phyloP scores from a whole-genome alignment of 2,329 filamentous ascomycete species.

The Parastagonospora avenae region DNA sequence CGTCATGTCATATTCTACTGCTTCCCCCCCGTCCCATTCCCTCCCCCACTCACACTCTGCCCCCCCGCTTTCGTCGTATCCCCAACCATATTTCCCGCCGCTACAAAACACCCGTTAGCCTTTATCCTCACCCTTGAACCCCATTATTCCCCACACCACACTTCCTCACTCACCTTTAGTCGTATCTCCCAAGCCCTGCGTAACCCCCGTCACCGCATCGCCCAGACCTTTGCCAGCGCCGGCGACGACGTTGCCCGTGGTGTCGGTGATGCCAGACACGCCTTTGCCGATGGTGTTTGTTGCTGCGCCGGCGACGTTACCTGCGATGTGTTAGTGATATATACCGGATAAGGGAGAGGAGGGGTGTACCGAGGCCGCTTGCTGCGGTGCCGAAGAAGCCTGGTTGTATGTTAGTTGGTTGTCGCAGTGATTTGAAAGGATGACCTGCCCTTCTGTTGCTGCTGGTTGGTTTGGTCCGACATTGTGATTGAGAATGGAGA shows the following conservation, averaged over 20 bases:
- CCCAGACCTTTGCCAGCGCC: conserved; percentile 43
- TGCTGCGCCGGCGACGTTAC: conserved; percentile 42
- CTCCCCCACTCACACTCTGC: conserved; percentile 21
- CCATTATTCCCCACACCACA: background rate
- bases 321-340: conserved; percentile 14
- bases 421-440: background rate
- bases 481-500: conserved; percentile 11
- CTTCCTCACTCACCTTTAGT: conserved; percentile 32
- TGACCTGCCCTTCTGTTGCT: conserved; percentile 29
- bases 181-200: conserved; percentile 41
- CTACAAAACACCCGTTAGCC: conserved; percentile 16
- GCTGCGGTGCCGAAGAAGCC: conserved; percentile 43
- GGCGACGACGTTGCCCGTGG: conserved; percentile 38
- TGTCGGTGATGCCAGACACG: conserved; percentile 35
- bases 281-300: conserved; percentile 43
- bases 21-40: conserved; percentile 18
- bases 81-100: conserved; percentile 34
- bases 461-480: conserved; percentile 32
- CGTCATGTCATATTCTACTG: conserved; percentile 5
- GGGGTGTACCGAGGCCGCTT: conserved; percentile 33
- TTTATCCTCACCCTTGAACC: too few relatives aligned
- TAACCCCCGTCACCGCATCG: conserved; percentile 42
- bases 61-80: conserved; percentile 35
- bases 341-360: background rate
- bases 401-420: conserved; percentile 6